Base-by-base conservation (phyloP, 371 early-diverging fungal genomes). In the Blyttiomyces sp. region DNA sequence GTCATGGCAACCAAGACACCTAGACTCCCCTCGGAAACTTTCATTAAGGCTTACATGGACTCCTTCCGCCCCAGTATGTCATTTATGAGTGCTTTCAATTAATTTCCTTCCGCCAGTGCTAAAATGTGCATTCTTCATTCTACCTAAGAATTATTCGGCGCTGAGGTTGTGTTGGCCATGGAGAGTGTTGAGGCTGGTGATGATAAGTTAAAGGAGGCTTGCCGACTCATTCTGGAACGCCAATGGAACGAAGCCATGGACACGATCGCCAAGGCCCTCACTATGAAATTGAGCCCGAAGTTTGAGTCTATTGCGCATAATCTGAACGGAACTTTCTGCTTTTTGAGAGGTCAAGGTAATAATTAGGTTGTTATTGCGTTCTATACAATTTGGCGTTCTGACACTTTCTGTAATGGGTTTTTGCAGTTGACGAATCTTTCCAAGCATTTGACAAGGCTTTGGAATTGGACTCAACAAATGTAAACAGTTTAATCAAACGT, bases 401-500 rank as follows among this genome's bases (percentile, higher is more conserved):
- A 39, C 11, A n/a, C 39, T 39, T 11, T 13, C 39, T 11, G 39
- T n/a, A 39, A n/a, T 39, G 39, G n/a, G n/a, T 39, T 45, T 28
- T 43, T 21, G 13, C 43, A 69, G 83, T 91, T 43, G 74, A 82
- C 50, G 75, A 70, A 58, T 91, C 97, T 16, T 67, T 89, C 27
- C 73, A 64, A 6, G 88, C 86, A 61, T 83, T 96, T 53, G 83
- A 94, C 69, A 84, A 82, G 74, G 86, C 95, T 3, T 76, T 95
- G 43, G 84, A 87, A 64, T 58, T 86, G 30, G 87, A 94, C 48
- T 86, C 91, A 30, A 82, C 76, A 50, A 86, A 88, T 72, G 80
- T 90, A 49, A 88, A 92, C 76, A 87, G 88, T 35, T 84, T 87
- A 49, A 88, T 95, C 63, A 94, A 94, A 81, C 84, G 89, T 42